phyloP scores from a whole-genome alignment of 1,284 basidiomycete species.

The Sanghuangporus weigelae region DNA sequence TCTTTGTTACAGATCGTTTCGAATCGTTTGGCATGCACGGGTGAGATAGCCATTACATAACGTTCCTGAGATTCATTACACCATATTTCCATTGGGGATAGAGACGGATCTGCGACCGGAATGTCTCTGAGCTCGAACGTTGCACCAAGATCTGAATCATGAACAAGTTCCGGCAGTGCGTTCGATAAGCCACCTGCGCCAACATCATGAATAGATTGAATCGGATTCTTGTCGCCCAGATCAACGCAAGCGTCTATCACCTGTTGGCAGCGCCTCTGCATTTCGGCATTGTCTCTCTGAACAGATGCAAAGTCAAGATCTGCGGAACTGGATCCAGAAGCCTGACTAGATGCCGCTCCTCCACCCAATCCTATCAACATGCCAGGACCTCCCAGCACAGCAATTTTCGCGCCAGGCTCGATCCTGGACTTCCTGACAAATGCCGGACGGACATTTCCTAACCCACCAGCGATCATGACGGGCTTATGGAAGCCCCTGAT shows the following conservation, averaged over 20 bases:
- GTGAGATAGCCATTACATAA: slow-evolving; percentile 87
- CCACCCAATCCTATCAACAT: slow-evolving; percentile 97
- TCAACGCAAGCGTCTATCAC: slow-evolving; percentile 91
- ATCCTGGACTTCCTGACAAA: slow-evolving; percentile 79
- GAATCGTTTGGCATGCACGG: slow-evolving; percentile 58
- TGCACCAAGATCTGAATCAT: slow-evolving; percentile 89
- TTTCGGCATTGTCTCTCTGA: slow-evolving; percentile 97
- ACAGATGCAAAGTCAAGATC: slow-evolving; percentile 97
- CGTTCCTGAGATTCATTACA: slow-evolving; percentile 99
- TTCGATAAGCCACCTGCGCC: slow-evolving; percentile 97
- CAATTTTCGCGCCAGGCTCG: slow-evolving; percentile 74
- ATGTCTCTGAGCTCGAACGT: slow-evolving; percentile 95
- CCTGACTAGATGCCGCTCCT: slow-evolving; percentile 92
- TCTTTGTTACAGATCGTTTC: slow-evolving; percentile 81
- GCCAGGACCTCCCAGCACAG: slow-evolving; percentile 96
- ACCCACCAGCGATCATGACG: slow-evolving; percentile 98
- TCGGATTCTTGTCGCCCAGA: slow-evolving; percentile 68
- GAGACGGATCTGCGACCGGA: slow-evolving; percentile 84
- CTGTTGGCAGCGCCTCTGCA: slow-evolving; percentile 95
- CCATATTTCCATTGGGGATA: slow-evolving; percentile 99
- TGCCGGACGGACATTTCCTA: slow-evolving; percentile 85
- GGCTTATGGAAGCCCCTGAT: slow-evolving; percentile 99
- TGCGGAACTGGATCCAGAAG: slow-evolving; percentile 82
- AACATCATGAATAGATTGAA: slow-evolving; percentile 97
- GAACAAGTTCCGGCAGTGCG: slow-evolving; percentile 94